phyloP scores from a whole-genome alignment of 495 filamentous ascomycete genomes.

The Rostrohypoxylon terebratum region DNA sequence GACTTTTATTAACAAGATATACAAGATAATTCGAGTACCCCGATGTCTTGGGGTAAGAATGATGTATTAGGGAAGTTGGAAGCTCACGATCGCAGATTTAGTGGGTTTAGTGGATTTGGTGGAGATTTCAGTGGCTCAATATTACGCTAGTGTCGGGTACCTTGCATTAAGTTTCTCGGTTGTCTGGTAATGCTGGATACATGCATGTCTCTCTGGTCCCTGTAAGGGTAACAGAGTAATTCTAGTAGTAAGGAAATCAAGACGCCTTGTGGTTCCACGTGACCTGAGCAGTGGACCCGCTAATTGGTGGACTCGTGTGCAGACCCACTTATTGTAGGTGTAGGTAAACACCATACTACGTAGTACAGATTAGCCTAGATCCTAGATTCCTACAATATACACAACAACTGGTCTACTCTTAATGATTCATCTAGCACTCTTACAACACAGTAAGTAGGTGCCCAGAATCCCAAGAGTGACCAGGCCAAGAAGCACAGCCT shows the following conservation, averaged over 20 bases:
- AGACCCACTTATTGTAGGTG: too few relatives aligned
- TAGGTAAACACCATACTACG: too few relatives aligned
- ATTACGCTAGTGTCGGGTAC: conserved; percentile 35
- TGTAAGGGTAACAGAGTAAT: not conserved
- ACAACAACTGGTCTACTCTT: too few relatives aligned
- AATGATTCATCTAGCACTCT: too few relatives aligned
- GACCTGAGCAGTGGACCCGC: too few relatives aligned
- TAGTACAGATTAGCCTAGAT: too few relatives aligned
- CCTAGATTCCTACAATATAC: too few relatives aligned
- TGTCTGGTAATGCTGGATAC: not conserved
- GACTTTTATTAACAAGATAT: not conserved
- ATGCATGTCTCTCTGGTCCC: not conserved
- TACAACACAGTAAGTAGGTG: too few relatives aligned
- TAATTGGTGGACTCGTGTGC: too few relatives aligned
- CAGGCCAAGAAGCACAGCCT: too few relatives aligned
- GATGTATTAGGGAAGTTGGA: not conserved
- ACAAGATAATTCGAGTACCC: not conserved
- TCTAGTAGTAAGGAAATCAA: not conserved
- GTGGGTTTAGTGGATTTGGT: conserved; percentile 6
- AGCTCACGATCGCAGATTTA: conserved; percentile 2
- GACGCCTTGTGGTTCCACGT: not conserved
- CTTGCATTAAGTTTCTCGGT: conserved; percentile 32
- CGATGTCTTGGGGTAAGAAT: not conserved
- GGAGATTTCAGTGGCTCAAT: conserved; percentile 1
- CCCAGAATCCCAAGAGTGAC: too few relatives aligned